Evolutionary conservation across 805 yeast species (phyloP).

Genomic region (Schizosaccharomyces osmophilus): DNA sequence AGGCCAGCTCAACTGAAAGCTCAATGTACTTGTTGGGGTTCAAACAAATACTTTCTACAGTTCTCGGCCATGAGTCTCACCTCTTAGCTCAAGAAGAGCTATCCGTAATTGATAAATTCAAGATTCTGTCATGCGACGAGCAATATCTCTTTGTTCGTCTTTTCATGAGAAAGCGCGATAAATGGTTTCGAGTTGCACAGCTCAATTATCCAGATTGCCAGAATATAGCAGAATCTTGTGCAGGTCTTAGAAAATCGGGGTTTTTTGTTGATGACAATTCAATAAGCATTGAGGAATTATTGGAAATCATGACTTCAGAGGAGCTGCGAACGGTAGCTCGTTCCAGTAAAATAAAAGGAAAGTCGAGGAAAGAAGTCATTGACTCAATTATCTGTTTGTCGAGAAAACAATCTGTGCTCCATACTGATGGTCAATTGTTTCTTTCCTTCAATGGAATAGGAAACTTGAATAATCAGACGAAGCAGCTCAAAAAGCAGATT

Average conservation of each 20-base stretch:
- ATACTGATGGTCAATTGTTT: not conserved
- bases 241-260: not conserved
- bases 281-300: constrained; percentile 4
- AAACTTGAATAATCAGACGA: not conserved
- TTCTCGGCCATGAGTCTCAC: constrained; percentile 6
- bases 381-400: constrained; percentile 3
- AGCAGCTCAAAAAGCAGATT: constrained; percentile 1
- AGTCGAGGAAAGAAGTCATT: constrained; percentile 5
- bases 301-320: constrained; percentile 4
- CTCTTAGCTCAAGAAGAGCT: constrained; percentile 6
- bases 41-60: constrained; percentile 5
- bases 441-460: not conserved
- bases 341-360: not conserved
- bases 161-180: constrained; percentile 5
- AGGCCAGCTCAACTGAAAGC: not conserved
- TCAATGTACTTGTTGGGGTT: constrained; percentile 7
- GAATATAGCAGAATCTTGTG: constrained; percentile 4
- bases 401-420: constrained; percentile 5
- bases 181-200: constrained; percentile 6
- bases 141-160: constrained; percentile 7
- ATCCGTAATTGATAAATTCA: constrained; percentile 4
- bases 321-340: constrained; percentile 6
- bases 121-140: constrained; percentile 4
- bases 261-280: not conserved
- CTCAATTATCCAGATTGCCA: constrained; percentile 5